phyloP scores from a whole-genome alignment of 306 rosid species.

The Quercus aquifolioides region DNA sequence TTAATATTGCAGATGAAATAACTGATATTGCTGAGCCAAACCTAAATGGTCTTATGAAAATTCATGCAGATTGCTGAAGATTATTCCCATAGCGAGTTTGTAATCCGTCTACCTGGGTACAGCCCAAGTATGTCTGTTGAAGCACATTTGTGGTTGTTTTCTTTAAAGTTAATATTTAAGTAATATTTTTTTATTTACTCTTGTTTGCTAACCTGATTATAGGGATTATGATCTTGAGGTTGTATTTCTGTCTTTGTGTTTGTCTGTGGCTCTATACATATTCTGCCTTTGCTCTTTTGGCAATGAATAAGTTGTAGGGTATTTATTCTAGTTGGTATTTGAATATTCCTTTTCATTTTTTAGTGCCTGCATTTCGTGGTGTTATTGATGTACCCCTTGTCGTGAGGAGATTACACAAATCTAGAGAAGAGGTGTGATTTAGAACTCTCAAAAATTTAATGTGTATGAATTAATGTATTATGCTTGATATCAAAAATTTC shows the following conservation, averaged over 20 bases:
- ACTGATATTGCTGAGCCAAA: conserved; percentile 7
- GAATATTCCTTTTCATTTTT: conserved; percentile 11
- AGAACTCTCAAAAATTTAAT: conserved; percentile 11
- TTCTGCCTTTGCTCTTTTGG: too few relatives aligned
- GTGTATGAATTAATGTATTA: conserved; percentile 13
- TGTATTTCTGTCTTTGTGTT: too few relatives aligned
- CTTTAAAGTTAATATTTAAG: too few relatives aligned
- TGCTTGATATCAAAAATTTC: conserved; percentile 6
- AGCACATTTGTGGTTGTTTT: too few relatives aligned
- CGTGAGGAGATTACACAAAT: conserved; percentile 86
- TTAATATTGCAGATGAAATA: too few relatives aligned
- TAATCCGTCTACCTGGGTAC: conserved; percentile 96
- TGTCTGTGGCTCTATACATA: too few relatives aligned
- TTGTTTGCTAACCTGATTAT: too few relatives aligned
- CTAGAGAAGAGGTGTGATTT: conserved; percentile 69
- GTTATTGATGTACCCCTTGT: conserved; percentile 89
- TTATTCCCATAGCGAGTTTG: conserved; percentile 92
- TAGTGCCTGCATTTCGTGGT: conserved; percentile 98
- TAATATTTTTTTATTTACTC: too few relatives aligned
- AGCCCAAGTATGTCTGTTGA: conserved; percentile 71
- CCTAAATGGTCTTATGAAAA: conserved; percentile 1
- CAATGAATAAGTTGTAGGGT: too few relatives aligned
- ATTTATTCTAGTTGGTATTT: too few relatives aligned
- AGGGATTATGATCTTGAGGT: too few relatives aligned
- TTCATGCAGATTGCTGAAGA: conserved; percentile 83